Conservation (phyloP, 2,329 filamentous ascomycete species). For the Lachnellula hyalina region DNA sequence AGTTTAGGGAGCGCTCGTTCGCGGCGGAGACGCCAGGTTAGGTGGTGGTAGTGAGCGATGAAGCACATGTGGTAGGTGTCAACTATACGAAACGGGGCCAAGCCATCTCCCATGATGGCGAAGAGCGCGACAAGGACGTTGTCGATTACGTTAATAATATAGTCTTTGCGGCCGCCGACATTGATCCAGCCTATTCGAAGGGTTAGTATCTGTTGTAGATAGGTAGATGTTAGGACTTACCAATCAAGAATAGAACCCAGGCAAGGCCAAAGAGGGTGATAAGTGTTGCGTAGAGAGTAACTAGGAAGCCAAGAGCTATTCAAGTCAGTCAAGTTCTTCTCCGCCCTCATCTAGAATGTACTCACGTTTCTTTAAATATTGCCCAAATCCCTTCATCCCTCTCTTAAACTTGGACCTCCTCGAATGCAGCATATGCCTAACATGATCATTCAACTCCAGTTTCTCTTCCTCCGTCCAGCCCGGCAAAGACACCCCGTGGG, state of each 20-base stretch:
- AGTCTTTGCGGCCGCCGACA: conserved; percentile 66
- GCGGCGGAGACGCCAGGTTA: conserved; percentile 54
- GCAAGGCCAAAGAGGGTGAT: conserved; percentile 82
- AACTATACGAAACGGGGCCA: conserved; percentile 69
- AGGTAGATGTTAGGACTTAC: conserved; percentile 31
- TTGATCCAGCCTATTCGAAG: conserved; percentile 62
- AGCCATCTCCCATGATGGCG: conserved; percentile 63
- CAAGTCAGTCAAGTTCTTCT: conserved; percentile 10
- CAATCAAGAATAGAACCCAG: conserved; percentile 89
- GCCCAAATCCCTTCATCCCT: conserved; percentile 70
- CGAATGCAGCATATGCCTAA: conserved; percentile 83
- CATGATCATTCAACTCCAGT: conserved; percentile 72
- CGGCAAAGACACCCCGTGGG: conserved; percentile 64
- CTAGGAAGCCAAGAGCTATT: conserved; percentile 69
- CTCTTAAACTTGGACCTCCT: conserved; percentile 74
- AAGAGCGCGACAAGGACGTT: conserved; percentile 67
- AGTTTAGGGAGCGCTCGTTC: conserved; percentile 52
- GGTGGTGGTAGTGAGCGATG: conserved; percentile 59
- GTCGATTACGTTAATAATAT: conserved; percentile 65
- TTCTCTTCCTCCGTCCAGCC: conserved; percentile 74
- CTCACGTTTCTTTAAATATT: conserved; percentile 68
- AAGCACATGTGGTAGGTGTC: conserved; percentile 78
- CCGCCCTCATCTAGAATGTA: conserved; percentile 14
- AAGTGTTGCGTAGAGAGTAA: conserved; percentile 75
- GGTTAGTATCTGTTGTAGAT: neutral